These are phyloP conservation scores for Backusella sp. DNA, from an alignment of 192 early-diverging fungal genomes.

Conservation along the genomic window DNA sequence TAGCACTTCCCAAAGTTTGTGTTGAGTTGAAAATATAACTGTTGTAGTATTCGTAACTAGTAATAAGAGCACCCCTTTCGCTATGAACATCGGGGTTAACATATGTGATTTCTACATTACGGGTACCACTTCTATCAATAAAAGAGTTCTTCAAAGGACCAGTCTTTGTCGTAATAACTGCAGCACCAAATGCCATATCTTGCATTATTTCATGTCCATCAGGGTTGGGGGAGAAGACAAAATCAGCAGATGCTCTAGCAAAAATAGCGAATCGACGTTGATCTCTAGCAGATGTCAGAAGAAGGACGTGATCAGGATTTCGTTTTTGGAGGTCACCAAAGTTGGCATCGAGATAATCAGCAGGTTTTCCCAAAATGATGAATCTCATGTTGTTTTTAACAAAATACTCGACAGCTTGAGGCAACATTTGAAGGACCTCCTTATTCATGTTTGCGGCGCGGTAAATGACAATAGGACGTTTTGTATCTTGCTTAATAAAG, in stretches of 20 bases:
- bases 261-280: slow-evolving; percentile 48
- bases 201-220: slow-evolving; percentile 36
- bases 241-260: slow-evolving; percentile 52
- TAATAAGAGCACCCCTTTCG: slow-evolving; percentile 18
- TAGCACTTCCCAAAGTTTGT: slow-evolving; percentile 32
- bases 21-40: slow-evolving; percentile 38
- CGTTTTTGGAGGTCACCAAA: neutral
- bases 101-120: neutral
- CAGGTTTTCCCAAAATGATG: slow-evolving; percentile 20
- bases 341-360: slow-evolving; percentile 3
- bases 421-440: slow-evolving; percentile 31
- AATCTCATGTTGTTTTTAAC: slow-evolving; percentile 40
- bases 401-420: slow-evolving; percentile 24
- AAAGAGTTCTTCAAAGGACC: slow-evolving; percentile 52
- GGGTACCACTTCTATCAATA: slow-evolving; percentile 35
- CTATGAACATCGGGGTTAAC: slow-evolving; percentile 13
- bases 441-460: slow-evolving; percentile 51
- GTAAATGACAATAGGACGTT: slow-evolving; percentile 46
- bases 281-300: slow-evolving; percentile 40
- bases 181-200: slow-evolving; percentile 51
- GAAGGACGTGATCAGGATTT: slow-evolving; percentile 23
- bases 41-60: slow-evolving; percentile 41
- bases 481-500: slow-evolving; percentile 40
- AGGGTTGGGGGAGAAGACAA: slow-evolving; percentile 45
- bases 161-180: slow-evolving; percentile 46